phyloP scores from a whole-genome alignment of 2,329 filamentous ascomycete species.

The Mycosphaerella arachidis region DNA sequence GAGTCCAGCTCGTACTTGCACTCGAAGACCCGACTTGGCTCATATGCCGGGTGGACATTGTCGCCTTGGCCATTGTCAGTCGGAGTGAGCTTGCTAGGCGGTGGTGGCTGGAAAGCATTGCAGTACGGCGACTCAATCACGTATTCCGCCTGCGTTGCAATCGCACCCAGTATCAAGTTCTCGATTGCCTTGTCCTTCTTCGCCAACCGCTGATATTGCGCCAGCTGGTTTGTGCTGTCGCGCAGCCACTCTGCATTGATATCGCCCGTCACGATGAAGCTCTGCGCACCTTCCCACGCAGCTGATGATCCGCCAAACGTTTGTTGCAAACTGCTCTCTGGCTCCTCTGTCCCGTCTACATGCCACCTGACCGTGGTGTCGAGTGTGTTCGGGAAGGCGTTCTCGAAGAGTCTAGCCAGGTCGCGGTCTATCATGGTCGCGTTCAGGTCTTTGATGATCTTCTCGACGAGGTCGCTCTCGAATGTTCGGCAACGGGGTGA shows the following conservation, averaged over 20 bases:
- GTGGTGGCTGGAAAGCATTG: constrained; percentile 95
- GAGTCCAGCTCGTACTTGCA: constrained; percentile 99
- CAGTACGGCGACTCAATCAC: constrained; percentile 94
- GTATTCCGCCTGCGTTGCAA: constrained; percentile 93
- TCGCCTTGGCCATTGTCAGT: constrained; percentile 79
- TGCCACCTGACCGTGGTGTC: constrained; percentile 91
- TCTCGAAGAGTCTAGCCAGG: constrained; percentile 87
- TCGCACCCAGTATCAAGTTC: constrained; percentile 80
- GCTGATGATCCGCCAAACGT: constrained; percentile 20
- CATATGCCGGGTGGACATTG: constrained; percentile 77
- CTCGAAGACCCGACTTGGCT: constrained; percentile 82
- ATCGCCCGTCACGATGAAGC: constrained; percentile 81
- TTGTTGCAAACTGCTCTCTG: constrained; percentile 37
- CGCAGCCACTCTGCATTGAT: constrained; percentile 91
- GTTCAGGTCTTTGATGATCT: constrained; percentile 79
- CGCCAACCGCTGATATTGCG: constrained; percentile 81
- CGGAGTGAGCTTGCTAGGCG: constrained; percentile 68
- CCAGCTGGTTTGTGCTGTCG: constrained; percentile 88
- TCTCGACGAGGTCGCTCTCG: constrained; percentile 77
- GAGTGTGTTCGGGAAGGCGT: constrained; percentile 69
- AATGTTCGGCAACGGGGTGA: constrained; percentile 81
- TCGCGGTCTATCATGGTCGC: constrained; percentile 77
- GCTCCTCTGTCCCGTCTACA: constrained; percentile 54
- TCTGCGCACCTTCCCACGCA: constrained; percentile 76
- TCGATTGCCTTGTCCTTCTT: constrained; percentile 74